A percentile compares a stretch with the other conserved stretches of the same genome.
phyloP scores from a whole-genome alignment of 306 rosid species.

The Lagenaria siceraria region DNA sequence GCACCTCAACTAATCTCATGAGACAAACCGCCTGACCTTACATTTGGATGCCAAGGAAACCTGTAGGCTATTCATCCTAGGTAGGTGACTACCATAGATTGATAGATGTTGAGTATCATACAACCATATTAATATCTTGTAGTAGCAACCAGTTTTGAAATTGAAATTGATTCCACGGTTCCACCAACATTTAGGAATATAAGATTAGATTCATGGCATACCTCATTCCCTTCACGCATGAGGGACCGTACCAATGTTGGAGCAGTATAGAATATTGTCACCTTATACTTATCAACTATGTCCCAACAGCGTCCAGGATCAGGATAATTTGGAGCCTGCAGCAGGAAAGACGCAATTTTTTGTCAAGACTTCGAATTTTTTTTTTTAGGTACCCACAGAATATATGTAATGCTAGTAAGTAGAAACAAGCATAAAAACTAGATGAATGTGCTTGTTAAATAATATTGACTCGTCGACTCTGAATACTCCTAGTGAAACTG shows the following conservation, averaged over 20 bases:
- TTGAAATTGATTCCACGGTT: background rate
- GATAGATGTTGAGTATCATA: background rate
- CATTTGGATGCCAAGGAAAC: no score
- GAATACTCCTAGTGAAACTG: background rate
- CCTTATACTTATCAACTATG: slow-evolving; percentile 92
- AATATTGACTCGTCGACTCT: background rate
- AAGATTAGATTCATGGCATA: slow-evolving; percentile 6
- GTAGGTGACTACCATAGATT: no score
- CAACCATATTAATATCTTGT: background rate
- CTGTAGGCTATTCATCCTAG: no score
- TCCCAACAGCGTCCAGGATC: slow-evolving; percentile 93
- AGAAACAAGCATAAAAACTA: background rate
- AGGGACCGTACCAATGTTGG: slow-evolving; percentile 98
- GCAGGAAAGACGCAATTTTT: background rate
- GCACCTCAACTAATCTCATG: no score
- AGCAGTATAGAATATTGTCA: slow-evolving; percentile 87
- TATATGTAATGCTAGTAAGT: background rate
- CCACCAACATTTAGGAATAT: background rate
- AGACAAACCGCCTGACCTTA: no score
- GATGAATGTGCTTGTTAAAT: background rate
- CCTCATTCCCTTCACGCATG: slow-evolving; percentile 85
- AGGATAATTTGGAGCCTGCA: slow-evolving; percentile 96
- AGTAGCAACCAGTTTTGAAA: background rate
- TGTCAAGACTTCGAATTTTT: background rate
- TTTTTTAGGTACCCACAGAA: background rate